These are phyloP conservation scores for Grosmannia huntii DNA, from an alignment of 2,329 filamentous ascomycete genomes.

Conservation along the genomic window DNA sequence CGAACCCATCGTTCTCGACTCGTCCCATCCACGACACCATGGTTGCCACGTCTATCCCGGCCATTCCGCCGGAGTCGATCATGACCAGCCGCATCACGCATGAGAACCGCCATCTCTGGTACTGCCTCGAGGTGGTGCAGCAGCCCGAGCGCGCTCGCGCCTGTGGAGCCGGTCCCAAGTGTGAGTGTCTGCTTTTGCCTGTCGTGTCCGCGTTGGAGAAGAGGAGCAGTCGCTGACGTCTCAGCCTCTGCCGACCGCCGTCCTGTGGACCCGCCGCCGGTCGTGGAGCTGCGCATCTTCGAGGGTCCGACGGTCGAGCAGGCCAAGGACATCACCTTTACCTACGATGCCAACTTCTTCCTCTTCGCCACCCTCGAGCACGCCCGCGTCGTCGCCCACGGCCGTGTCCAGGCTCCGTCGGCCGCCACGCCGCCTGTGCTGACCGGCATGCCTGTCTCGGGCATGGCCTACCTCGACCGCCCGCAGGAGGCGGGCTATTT, in stretches of 20 bases:
- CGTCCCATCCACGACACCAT: no score
- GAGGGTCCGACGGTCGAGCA: conserved; percentile 53
- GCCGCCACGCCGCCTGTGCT: conserved; percentile 68
- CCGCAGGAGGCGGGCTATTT: conserved; percentile 77
- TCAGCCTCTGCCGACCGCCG: conserved; percentile 74
- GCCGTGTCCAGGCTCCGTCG: conserved; percentile 55
- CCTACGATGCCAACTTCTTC: conserved; percentile 96
- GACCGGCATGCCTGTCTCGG: conserved; percentile 87
- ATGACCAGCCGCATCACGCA: conserved; percentile 46
- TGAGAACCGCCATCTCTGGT: conserved; percentile 66
- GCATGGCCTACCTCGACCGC: conserved; percentile 90
- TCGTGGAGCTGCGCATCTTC: conserved; percentile 79
- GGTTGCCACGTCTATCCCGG: conserved; percentile 11
- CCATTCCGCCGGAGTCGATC: conserved; percentile 12
- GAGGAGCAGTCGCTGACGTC: neutral
- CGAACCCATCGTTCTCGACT: no score
- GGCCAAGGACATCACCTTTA: conserved; percentile 66
- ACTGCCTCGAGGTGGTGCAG: conserved; percentile 76
- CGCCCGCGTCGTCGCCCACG: conserved; percentile 70
- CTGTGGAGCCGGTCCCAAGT: conserved; percentile 90
- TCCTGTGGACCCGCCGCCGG: conserved; percentile 86
- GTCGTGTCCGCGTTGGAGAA: neutral
- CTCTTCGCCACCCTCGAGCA: conserved; percentile 86
- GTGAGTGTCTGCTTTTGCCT: conserved; percentile 40
- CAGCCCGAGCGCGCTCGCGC: conserved; percentile 89